These are phyloP conservation scores for Alternaria postmessia DNA, from an alignment of 2,329 filamentous ascomycete genomes.

Conservation along the genomic window DNA sequence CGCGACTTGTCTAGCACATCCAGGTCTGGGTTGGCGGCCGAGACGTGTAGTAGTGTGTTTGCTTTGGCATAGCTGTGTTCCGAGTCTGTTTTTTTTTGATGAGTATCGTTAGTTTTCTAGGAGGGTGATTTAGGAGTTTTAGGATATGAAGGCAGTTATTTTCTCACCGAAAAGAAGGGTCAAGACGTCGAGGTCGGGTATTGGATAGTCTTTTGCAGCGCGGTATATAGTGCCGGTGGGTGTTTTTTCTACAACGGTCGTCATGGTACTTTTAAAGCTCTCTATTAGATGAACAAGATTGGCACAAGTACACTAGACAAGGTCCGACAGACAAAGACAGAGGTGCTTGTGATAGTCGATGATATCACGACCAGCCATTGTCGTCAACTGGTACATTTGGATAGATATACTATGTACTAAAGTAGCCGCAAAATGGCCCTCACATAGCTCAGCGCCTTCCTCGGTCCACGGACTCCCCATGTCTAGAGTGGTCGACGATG, in stretches of 20 bases:
- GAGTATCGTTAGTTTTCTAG: too few species aligned
- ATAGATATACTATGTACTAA: background rate
- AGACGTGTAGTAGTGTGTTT: constrained; percentile 64
- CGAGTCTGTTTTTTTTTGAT: constrained; percentile 26
- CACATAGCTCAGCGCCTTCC: background rate
- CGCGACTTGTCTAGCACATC: constrained; percentile 61
- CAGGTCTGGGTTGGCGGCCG: constrained; percentile 64
- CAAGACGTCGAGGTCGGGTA: constrained; percentile 52
- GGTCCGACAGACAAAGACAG: background rate
- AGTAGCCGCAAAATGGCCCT: background rate
- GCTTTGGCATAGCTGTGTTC: constrained; percentile 51
- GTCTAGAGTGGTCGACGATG: background rate
- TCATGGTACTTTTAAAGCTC: constrained; percentile 25
- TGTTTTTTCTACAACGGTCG: constrained; percentile 46
- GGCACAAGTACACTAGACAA: background rate
- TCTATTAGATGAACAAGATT: background rate
- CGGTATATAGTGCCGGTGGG: constrained; percentile 41
- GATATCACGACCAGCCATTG: background rate
- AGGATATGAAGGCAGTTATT: too few species aligned
- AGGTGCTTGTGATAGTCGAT: background rate
- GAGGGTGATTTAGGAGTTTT: too few species aligned
- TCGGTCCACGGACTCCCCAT: background rate
- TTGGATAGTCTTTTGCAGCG: constrained; percentile 40
- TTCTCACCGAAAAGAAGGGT: constrained; percentile 53
- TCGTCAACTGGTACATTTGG: background rate